These are phyloP conservation scores for Nicotiana undulata DNA, from an alignment of 257 asterid species.

Conservation along the genomic window DNA sequence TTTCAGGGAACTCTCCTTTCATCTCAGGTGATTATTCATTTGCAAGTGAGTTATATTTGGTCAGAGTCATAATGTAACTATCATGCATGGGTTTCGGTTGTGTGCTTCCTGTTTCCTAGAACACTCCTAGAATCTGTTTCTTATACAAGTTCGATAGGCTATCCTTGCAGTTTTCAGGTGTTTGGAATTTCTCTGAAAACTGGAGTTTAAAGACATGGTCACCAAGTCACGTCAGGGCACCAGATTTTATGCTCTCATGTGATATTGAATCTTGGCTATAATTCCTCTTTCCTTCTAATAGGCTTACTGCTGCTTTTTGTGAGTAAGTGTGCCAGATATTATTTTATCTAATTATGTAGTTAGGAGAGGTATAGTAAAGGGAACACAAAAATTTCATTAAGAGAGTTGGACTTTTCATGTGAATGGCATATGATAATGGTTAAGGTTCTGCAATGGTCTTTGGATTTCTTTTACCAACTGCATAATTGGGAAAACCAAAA, in stretches of 20 bases:
- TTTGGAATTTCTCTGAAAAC: neutral
- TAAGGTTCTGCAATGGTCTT: neutral
- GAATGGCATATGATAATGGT: neutral
- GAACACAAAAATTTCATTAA: neutral
- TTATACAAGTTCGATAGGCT: neutral
- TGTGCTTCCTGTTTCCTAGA: neutral
- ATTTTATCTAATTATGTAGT: neutral
- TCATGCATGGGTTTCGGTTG: neutral
- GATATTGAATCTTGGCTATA: neutral
- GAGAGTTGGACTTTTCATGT: neutral
- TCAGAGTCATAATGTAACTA: neutral
- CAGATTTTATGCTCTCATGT: neutral
- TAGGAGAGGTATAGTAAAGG: neutral
- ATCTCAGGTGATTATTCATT: neutral
- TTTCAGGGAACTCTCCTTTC: constrained; percentile 3
- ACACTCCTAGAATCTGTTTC: neutral
- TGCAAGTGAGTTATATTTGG: neutral
- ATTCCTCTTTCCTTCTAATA: neutral
- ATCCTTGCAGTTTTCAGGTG: neutral
- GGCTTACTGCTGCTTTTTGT: neutral
- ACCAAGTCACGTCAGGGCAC: neutral
- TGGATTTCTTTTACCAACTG: neutral
- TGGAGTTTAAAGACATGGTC: neutral
- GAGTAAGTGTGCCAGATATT: neutral
- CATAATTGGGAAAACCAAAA: neutral